A percentile compares a stretch with the other conserved stretches of the same genome.
Conservation (phyloP, 2,329 filamentous ascomycete genomes). For the Metarhizium brunneum region DNA sequence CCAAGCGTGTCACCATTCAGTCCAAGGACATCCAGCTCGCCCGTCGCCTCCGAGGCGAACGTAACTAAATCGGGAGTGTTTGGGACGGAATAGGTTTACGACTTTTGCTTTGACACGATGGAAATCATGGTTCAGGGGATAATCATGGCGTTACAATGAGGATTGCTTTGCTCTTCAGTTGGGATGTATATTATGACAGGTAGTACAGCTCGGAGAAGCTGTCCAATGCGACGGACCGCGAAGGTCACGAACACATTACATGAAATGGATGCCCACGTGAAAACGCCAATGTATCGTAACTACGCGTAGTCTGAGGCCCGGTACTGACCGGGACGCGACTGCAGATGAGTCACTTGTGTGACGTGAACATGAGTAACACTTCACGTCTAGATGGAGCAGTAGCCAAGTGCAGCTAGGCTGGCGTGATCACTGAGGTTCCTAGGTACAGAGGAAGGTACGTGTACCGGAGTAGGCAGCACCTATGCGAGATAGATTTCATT, state of each 20-base stretch:
- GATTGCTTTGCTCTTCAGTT: constrained; percentile 27
- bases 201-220: constrained; percentile 13
- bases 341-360: too few species aligned
- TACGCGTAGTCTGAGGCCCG: too few species aligned
- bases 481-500: too few species aligned
- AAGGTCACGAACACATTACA: not conserved
- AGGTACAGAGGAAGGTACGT: too few species aligned
- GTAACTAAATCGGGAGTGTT: constrained; percentile 51
- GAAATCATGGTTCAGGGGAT: constrained; percentile 30
- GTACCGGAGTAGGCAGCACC: too few species aligned
- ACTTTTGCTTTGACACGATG: constrained; percentile 28
- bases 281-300: not conserved
- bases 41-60: constrained; percentile 88
- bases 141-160: constrained; percentile 38
- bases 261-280: not conserved
- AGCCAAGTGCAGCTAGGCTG: too few species aligned
- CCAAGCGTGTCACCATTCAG: constrained; percentile 98
- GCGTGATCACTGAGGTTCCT: too few species aligned
- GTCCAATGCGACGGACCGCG: constrained; percentile 14
- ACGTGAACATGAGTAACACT: too few species aligned
- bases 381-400: too few species aligned
- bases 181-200: constrained; percentile 34
- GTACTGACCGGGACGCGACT: too few species aligned
- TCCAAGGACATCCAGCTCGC: constrained; percentile 96
- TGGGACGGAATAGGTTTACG: constrained; percentile 22